Conservation (phyloP, 1,284 basidiomycete genomes). For the Irpex sp. region DNA sequence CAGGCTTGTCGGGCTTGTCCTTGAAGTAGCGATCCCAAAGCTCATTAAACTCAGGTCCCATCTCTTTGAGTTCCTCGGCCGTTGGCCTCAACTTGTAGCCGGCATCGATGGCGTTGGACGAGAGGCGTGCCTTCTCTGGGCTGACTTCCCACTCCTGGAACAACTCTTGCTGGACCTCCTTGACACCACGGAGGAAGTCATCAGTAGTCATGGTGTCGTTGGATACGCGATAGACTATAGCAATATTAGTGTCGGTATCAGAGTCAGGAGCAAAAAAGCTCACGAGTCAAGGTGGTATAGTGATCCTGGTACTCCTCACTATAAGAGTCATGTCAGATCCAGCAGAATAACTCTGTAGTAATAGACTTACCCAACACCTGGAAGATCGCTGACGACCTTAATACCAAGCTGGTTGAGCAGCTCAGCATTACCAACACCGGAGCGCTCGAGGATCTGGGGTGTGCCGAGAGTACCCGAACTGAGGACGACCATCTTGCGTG, state of each 20-base stretch:
- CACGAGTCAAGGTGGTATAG: conserved; percentile 64
- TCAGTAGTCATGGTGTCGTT: conserved; percentile 62
- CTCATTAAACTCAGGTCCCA: conserved; percentile 72
- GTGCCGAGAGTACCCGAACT: conserved; percentile 66
- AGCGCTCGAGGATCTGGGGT: conserved; percentile 70
- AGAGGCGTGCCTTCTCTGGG: conserved; percentile 64
- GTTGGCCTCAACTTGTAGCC: conserved; percentile 75
- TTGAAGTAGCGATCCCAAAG: conserved; percentile 70
- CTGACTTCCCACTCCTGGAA: conserved; percentile 68
- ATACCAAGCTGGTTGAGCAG: conserved; percentile 54
- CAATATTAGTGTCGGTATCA: background rate
- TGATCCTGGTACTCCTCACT: conserved; percentile 74
- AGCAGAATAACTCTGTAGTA: background rate
- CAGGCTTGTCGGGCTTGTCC: conserved; percentile 74
- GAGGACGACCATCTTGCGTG: conserved; percentile 62
- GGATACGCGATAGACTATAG: conserved; percentile 63
- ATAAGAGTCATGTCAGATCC: background rate
- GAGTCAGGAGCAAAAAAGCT: conserved; percentile 15
- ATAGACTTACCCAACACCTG: conserved; percentile 58
- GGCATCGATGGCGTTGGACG: conserved; percentile 70
- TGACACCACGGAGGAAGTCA: conserved; percentile 67
- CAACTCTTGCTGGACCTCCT: conserved; percentile 52
- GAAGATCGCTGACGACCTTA: conserved; percentile 64
- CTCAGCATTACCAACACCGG: conserved; percentile 57
- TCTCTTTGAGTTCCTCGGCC: conserved; percentile 64